Conservation (phyloP, 805 yeast genomes). For the Candida incommunis region DNA sequence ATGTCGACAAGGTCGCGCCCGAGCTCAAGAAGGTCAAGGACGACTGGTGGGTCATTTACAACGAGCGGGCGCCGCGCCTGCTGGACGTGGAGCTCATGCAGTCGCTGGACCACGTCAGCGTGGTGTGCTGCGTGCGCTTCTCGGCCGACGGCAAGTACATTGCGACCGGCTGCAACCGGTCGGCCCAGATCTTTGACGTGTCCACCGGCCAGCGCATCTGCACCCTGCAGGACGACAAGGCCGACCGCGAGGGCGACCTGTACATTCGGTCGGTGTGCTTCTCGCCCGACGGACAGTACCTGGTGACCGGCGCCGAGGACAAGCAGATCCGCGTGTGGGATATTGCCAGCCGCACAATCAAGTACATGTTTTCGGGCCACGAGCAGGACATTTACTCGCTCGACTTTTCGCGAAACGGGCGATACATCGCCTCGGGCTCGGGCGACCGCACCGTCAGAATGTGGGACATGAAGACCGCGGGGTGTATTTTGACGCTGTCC, state of each 20-base stretch:
- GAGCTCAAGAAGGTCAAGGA: slow-evolving; percentile 68
- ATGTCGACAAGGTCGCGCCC: slow-evolving; percentile 60
- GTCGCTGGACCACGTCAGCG: slow-evolving; percentile 83
- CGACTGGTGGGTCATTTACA: slow-evolving; percentile 80
- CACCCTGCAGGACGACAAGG: slow-evolving; percentile 68
- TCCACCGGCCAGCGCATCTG: slow-evolving; percentile 84
- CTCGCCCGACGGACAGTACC: slow-evolving; percentile 84
- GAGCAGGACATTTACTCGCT: slow-evolving; percentile 95
- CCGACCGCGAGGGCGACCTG: slow-evolving; percentile 62
- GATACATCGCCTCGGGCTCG: slow-evolving; percentile 84
- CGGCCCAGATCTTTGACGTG: slow-evolving; percentile 88
- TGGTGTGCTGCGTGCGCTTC: slow-evolving; percentile 93
- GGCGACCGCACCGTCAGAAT: slow-evolving; percentile 94
- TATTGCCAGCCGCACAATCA: slow-evolving; percentile 69
- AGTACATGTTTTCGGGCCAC: slow-evolving; percentile 73
- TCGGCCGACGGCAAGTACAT: slow-evolving; percentile 80
- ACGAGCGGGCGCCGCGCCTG: slow-evolving; percentile 64
- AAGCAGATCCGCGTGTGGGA: slow-evolving; percentile 89
- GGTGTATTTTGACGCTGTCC: slow-evolving; percentile 73
- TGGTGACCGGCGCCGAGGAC: slow-evolving; percentile 84
- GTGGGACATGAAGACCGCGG: slow-evolving; percentile 88
- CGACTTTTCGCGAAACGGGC: slow-evolving; percentile 89
- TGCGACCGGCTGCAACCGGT: slow-evolving; percentile 94
- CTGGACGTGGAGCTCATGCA: slow-evolving; percentile 82
- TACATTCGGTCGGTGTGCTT: slow-evolving; percentile 93